Percentiles rank a stretch among this genome's conserved stretches.
Conservation (phyloP, 768 basidiomycete species). For the Pholiota microspora region DNA sequence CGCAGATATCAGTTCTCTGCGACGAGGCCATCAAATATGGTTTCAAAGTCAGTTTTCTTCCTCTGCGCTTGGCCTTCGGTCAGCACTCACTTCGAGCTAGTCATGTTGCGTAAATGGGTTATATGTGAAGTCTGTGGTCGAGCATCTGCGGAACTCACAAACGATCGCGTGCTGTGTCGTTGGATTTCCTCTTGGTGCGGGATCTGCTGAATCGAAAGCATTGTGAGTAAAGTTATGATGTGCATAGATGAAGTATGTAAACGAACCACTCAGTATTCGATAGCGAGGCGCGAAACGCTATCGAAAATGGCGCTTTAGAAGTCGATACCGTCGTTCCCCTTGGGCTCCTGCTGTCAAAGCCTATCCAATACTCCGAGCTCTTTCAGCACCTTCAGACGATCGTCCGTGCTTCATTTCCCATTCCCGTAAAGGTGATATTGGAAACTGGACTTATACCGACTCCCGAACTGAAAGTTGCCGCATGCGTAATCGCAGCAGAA, state of each 20-base stretch:
- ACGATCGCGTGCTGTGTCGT: constrained; percentile 46
- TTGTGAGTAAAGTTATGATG: constrained; percentile 30
- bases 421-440: constrained; percentile 50
- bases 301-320: constrained; percentile 45
- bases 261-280: background rate
- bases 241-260: background rate
- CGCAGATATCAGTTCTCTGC: constrained; percentile 1
- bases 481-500: constrained; percentile 43
- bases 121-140: constrained; percentile 39
- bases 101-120: constrained; percentile 52
- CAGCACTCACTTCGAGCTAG: constrained; percentile 22
- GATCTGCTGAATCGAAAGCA: constrained; percentile 39
- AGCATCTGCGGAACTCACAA: constrained; percentile 32
- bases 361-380: constrained; percentile 33
- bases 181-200: constrained; percentile 51
- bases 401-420: constrained; percentile 28
- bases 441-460: constrained; percentile 47
- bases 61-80: background rate
- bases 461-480: constrained; percentile 42
- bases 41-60: constrained; percentile 1
- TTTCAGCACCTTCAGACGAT: constrained; percentile 39
- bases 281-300: constrained; percentile 47
- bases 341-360: constrained; percentile 39
- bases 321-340: constrained; percentile 53
- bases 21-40: constrained; percentile 4